Evolutionary conservation across 352 stramenopile species (phyloP).

Genomic region (Aphanomyces stellatus): DNA sequence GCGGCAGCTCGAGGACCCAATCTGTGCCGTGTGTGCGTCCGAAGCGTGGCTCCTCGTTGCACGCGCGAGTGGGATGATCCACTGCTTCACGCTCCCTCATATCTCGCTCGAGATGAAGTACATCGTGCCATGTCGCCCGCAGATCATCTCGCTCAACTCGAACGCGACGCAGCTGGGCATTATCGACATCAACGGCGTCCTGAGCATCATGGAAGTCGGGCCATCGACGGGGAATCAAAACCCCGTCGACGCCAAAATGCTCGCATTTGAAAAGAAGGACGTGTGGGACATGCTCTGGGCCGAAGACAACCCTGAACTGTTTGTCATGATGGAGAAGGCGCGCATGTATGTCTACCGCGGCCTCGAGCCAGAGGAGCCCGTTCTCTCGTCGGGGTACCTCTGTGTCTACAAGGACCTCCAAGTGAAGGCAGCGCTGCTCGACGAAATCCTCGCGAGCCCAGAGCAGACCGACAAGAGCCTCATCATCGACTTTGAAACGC

Average conservation of each 20-base stretch:
- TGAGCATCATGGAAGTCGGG: slow-evolving; percentile 82
- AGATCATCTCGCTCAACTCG: slow-evolving; percentile 84
- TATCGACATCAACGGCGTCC: slow-evolving; percentile 84
- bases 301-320: slow-evolving; percentile 87
- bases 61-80: slow-evolving; percentile 70
- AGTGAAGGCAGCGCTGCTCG: slow-evolving; percentile 72
- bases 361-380: slow-evolving; percentile 82
- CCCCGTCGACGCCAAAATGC: slow-evolving; percentile 57
- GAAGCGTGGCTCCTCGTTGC: slow-evolving; percentile 81
- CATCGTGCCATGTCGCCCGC: slow-evolving; percentile 66
- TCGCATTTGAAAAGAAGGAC: slow-evolving; percentile 82
- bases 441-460: slow-evolving; percentile 79
- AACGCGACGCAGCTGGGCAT: slow-evolving; percentile 78
- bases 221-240: slow-evolving; percentile 41
- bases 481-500: slow-evolving; percentile 86
- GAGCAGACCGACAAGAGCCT: slow-evolving; percentile 68
- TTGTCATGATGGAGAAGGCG: slow-evolving; percentile 91
- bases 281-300: slow-evolving; percentile 89
- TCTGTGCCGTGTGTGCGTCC: slow-evolving; percentile 78
- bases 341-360: slow-evolving; percentile 85
- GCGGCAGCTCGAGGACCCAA: slow-evolving; percentile 71
- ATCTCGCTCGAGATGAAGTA: slow-evolving; percentile 89
- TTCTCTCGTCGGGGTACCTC: slow-evolving; percentile 83
- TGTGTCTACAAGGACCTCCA: slow-evolving; percentile 84
- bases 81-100: slow-evolving; percentile 87